phyloP scores from a whole-genome alignment of 2,329 filamentous ascomycete genomes.

The Diaporthe caulivora region DNA sequence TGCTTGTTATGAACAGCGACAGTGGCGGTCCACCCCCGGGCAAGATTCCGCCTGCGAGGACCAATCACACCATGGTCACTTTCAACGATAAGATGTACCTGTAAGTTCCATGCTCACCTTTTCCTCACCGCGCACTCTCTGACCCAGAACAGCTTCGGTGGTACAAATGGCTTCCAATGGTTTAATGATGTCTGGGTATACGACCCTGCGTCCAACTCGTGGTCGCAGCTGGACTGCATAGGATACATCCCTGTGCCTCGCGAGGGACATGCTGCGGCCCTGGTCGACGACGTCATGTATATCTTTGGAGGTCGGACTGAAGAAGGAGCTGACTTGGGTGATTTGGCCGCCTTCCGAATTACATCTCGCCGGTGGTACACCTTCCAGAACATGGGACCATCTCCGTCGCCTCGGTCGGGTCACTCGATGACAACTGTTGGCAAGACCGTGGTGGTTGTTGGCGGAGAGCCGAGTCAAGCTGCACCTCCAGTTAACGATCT shows the following conservation, averaged over 20 bases:
- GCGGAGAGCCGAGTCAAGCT: slow-evolving; percentile 92
- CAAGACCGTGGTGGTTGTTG: slow-evolving; percentile 92
- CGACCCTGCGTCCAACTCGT: slow-evolving; percentile 84
- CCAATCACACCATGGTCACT: slow-evolving; percentile 93
- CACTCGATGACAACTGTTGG: slow-evolving; percentile 98
- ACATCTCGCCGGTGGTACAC: slow-evolving; percentile 95
- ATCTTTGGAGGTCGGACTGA: slow-evolving; percentile 96
- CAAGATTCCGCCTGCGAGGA: slow-evolving; percentile 86
- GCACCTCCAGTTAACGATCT: slow-evolving; percentile 85
- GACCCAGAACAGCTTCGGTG: slow-evolving; percentile 79
- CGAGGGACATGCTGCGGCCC: slow-evolving; percentile 92
- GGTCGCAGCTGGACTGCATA: slow-evolving; percentile 93
- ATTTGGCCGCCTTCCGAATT: slow-evolving; percentile 83
- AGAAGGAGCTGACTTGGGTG: slow-evolving; percentile 91
- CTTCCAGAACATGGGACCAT: slow-evolving; percentile 99
- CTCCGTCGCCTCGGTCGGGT: slow-evolving; percentile 91
- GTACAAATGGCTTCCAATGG: slow-evolving; percentile 95
- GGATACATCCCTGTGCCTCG: slow-evolving; percentile 95
- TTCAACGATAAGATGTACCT: slow-evolving; percentile 95
- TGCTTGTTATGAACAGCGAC: slow-evolving; percentile 83
- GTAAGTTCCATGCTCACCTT: slow-evolving; percentile 64
- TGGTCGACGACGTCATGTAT: slow-evolving; percentile 99
- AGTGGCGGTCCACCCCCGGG: slow-evolving; percentile 70
- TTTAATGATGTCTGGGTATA: slow-evolving; percentile 99
- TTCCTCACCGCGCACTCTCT: slow-evolving; percentile 30